A percentile compares a stretch with the other conserved stretches of the same genome.
Evolutionary conservation across 176 grass and related monocot species (phyloP).

Genomic region (Oryza glumipatula): DNA sequence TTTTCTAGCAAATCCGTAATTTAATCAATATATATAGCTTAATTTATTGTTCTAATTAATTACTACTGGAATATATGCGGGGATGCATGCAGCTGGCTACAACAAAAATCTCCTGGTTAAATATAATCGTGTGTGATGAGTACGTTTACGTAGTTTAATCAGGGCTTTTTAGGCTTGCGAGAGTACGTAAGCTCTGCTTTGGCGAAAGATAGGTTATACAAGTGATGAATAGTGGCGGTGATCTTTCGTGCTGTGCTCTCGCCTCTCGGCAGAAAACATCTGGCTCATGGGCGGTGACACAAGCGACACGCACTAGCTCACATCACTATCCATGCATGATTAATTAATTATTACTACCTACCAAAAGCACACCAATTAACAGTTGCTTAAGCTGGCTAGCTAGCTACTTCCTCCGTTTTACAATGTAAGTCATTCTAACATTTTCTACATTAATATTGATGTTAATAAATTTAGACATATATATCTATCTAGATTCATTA

Average conservation of each 20-base stretch:
- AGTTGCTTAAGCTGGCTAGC: constrained; percentile 17
- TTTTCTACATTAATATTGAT: no score
- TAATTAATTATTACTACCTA: neutral
- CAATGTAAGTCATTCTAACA: no score
- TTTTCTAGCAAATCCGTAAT: no score
- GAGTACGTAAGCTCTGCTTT: constrained; percentile 29
- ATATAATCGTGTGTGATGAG: neutral
- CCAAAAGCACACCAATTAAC: constrained; percentile 30
- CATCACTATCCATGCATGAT: neutral
- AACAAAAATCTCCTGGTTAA: neutral
- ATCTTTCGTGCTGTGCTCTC: constrained; percentile 42
- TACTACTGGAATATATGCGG: no score
- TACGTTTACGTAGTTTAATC: neutral
- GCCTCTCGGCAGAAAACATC: constrained; percentile 27
- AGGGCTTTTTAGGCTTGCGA: constrained; percentile 22
- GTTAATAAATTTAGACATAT: no score
- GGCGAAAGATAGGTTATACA: neutral
- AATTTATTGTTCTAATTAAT: no score
- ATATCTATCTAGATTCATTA: no score
- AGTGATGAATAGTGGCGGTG: neutral
- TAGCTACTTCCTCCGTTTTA: neutral
- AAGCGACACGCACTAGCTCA: constrained; percentile 36
- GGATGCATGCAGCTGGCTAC: neutral
- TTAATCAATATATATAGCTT: no score
- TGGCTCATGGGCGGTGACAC: constrained; percentile 31